Base-by-base conservation (phyloP, 2,329 filamentous ascomycete genomes). In the Microdochium bolleyi region DNA sequence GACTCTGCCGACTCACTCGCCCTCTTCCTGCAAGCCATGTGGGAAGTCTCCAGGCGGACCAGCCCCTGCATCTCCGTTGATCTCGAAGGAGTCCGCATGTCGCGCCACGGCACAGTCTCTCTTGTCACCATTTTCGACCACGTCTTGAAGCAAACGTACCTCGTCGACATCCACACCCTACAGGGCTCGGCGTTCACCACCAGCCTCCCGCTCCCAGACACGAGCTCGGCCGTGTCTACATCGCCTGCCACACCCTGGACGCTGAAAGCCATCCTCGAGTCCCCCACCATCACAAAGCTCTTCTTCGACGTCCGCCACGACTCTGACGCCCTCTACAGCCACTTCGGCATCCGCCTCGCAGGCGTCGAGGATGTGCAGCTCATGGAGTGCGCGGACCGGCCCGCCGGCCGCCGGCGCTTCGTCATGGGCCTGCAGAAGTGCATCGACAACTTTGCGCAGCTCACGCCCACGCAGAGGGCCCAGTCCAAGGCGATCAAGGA, bases 251-350 rank as follows among this genome's bases (percentile, higher is more conserved):
- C 44, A 16, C 11, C 21, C 21, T 48, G 44, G 44, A 51, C 63
- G 3, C 54, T 75, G 1, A 71, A 72, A 55, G 48, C 49, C 0
- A 69, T 83, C 10, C 61, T 83, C 1, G 73, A 83, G 61, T 70
- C 67, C 0, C 7, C 55, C 0, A 9, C 49, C 0, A 72, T 76
- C 16, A 62, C 65, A 0, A 83, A 84, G 56, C 73, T 77, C 27
- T 72, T 84, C 54, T 84, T 82, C 58, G 80, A 85, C 54, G 68
- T 84, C 16, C 76, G 79, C 2, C 79, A 77, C 56, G 78, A 83
- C 57, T 79, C 80, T 0, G 76, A 83, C 57, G 79, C 80, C 0
- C 62, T 85, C 0, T 80, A 69, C 59, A 60, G 48, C 48, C 73
- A 71, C 30, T 82, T 66, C 55, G 38, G 59, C 0, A 67, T 84